Conservation (phyloP, 495 filamentous ascomycete species). For the Pseudoneurospora amorphoporcata region DNA sequence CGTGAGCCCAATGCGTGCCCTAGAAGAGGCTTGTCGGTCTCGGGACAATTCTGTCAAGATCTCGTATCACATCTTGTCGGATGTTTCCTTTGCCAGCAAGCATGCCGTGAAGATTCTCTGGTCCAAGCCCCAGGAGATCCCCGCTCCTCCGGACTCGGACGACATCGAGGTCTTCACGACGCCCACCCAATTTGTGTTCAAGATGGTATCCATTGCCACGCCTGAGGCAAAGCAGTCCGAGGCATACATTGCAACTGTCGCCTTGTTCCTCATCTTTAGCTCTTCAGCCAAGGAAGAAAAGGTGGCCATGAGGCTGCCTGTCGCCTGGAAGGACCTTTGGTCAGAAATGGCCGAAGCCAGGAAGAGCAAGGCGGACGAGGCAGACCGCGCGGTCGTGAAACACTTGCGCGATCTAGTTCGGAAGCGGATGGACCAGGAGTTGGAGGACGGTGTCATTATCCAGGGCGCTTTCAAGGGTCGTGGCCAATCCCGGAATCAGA, state of each 20-base stretch:
- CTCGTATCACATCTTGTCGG: conserved; percentile 55
- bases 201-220: conserved; percentile 67
- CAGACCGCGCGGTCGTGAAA: conserved; percentile 55
- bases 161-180: conserved; percentile 35
- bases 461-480: conserved; percentile 61
- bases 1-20: conserved; percentile 54
- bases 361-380: conserved; percentile 55
- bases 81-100: conserved; percentile 60
- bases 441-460: conserved; percentile 66
- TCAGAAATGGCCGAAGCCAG: conserved; percentile 60
- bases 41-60: conserved; percentile 60
- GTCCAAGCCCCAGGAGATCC: conserved; percentile 63
- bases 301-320: conserved; percentile 63
- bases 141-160: conserved; percentile 26
- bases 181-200: conserved; percentile 40
- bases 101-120: conserved; percentile 66
- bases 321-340: conserved; percentile 78
- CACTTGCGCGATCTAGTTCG: conserved; percentile 52
- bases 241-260: conserved; percentile 70
- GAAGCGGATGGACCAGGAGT: conserved; percentile 43
- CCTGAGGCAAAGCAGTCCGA: conserved; percentile 74
- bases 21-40: conserved; percentile 82
- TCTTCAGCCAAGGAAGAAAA: conserved; percentile 76
- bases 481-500: conserved; percentile 34
- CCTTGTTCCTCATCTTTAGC: conserved; percentile 69